Base-by-base conservation (phyloP, 208 protist genomes). In the Crithidia expoeki region DNA sequence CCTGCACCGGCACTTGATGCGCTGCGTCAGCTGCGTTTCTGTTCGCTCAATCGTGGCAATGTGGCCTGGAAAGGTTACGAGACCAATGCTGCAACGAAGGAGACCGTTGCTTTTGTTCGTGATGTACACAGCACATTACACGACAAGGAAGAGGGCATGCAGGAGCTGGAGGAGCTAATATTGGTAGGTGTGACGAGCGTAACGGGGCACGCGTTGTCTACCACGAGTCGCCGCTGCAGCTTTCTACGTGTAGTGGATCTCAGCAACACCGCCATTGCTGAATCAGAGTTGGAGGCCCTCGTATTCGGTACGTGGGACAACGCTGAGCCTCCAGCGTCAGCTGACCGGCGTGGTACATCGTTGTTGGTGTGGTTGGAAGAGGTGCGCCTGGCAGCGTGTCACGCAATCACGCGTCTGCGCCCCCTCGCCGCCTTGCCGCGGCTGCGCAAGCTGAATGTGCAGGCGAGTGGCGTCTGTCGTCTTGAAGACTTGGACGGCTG, bases 361-460 rank as follows among this genome's bases (percentile, higher is more conserved):
- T 56, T n/a, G n/a, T n/a, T 80, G 14, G 63, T 51, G 10, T 60
- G 57, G 14, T 53, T 80, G 49, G 55, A 63, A 10, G 56, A 47
- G 50, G 25, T 80, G 30, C 52, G 50, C n/a, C 64, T 78, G 57
- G 55, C 58, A 9, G 72, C 72, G 42, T 78, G 72, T 23, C 55
- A 44, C 57, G 19, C n/a, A n/a, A 38, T 72, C 63, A 50, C 63
- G 9, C 44, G 64, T 4, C 49, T 75, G 9, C 17, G 21, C 23
- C 42, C 56, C 17, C 56, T 80, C 30, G 32, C 63, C 25, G 56
- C 42, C 11, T 68, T 80, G 0, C 74, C 74, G 27, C 57, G 25
- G 19, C 61, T 80, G 17, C 64, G 52, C 19, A 44, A 44, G 21
- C 25, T 80, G 16, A 61, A 70, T 16, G 33, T 80, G 33, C 61